These are phyloP conservation scores for Lagenidium giganteum DNA, from an alignment of 352 stramenopile genomes.

Conservation along the genomic window DNA sequence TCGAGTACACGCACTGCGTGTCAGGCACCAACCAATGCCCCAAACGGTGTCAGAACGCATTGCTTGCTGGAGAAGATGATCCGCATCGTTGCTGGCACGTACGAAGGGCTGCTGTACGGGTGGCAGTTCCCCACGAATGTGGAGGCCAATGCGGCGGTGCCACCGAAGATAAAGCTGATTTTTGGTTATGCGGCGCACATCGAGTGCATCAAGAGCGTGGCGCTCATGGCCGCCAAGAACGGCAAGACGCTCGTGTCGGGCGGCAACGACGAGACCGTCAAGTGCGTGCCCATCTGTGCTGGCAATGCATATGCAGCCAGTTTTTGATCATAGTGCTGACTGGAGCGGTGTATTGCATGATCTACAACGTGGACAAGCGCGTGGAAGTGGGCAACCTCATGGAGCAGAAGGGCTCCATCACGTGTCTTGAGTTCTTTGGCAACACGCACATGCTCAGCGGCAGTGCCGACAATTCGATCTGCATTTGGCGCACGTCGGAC, in stretches of 20 bases:
- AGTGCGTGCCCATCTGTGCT: constrained; percentile 26
- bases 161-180: constrained; percentile 72
- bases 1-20: constrained; percentile 6
- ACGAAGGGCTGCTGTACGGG: constrained; percentile 83
- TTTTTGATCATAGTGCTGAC: constrained; percentile 2
- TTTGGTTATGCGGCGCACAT: constrained; percentile 81
- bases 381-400: constrained; percentile 84
- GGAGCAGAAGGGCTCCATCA: constrained; percentile 84
- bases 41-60: background rate
- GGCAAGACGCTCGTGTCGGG: constrained; percentile 81
- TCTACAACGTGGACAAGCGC: constrained; percentile 87
- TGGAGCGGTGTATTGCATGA: constrained; percentile 27
- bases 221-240: constrained; percentile 73
- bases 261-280: constrained; percentile 85
- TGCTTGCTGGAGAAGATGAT: constrained; percentile 37
- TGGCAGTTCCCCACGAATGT: constrained; percentile 53
- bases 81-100: constrained; percentile 79
- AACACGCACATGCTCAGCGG: constrained; percentile 85
- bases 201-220: constrained; percentile 84
- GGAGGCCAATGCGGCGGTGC: constrained; percentile 14
- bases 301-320: background rate
- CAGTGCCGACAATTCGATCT: constrained; percentile 85
- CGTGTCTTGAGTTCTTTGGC: constrained; percentile 82
- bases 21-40: constrained; percentile 10
- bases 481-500: constrained; percentile 86